Conservation (phyloP, 2,329 filamentous ascomycete genomes). For the Dactylella cylindrospora region DNA sequence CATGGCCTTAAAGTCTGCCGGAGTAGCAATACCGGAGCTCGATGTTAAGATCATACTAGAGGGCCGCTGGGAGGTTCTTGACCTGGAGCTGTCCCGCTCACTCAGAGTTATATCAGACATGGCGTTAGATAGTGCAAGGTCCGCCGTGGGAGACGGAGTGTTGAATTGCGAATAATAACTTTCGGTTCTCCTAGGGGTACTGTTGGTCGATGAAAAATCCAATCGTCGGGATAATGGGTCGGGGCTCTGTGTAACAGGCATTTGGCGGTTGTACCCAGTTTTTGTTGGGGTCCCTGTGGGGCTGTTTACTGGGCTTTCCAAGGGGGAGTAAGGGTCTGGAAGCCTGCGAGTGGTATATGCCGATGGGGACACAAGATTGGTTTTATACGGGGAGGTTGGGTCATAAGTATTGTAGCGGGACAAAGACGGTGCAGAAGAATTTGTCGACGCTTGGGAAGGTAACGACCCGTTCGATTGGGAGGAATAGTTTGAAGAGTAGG, state of each 20-base stretch:
- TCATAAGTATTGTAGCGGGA: constrained; percentile 38
- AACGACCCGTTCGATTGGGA: constrained; percentile 38
- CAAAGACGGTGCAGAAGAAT: constrained; percentile 33
- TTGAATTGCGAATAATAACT: constrained; percentile 32
- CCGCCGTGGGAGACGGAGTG: constrained; percentile 27
- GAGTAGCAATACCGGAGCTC: constrained; percentile 24
- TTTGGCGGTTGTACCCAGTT: constrained; percentile 14
- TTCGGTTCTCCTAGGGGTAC: constrained; percentile 20
- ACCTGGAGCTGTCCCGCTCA: constrained; percentile 13
- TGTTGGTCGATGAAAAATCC: constrained; percentile 34
- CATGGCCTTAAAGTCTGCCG: constrained; percentile 53
- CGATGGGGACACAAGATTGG: constrained; percentile 9
- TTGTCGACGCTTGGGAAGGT: constrained; percentile 35
- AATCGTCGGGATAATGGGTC: constrained; percentile 21
- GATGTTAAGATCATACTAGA: constrained; percentile 35
- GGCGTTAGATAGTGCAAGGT: constrained; percentile 21
- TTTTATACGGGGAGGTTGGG: constrained; percentile 32
- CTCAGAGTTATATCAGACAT: constrained; percentile 28
- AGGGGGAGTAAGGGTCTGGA: constrained; percentile 33
- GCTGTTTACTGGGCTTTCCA: constrained; percentile 35
- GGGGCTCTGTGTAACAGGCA: constrained; percentile 21
- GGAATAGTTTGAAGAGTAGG: constrained; percentile 41
- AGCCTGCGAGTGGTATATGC: constrained; percentile 15
- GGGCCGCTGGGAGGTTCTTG: constrained; percentile 34
- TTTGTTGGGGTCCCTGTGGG: constrained; percentile 37